Percentiles rank a stretch among this genome's conserved stretches.
phyloP scores from a whole-genome alignment of 1,139 yeast species.

The Ogataea hybrid region DNA sequence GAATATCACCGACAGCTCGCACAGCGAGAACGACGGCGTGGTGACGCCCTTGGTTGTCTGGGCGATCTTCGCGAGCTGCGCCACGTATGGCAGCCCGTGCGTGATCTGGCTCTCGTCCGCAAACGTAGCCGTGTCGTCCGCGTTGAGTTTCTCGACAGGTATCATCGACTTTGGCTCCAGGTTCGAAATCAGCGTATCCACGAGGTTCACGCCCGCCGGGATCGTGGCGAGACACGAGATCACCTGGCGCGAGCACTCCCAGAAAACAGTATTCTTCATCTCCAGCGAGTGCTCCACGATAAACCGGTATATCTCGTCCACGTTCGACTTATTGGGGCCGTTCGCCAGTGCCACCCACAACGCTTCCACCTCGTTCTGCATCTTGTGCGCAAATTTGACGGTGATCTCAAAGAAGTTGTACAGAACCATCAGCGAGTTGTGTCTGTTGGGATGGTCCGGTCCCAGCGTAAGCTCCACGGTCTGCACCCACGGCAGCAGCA shows the following conservation, averaged over 20 bases:
- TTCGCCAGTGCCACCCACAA: slow-evolving; percentile 91
- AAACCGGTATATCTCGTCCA: slow-evolving; percentile 69
- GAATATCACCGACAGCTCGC: slow-evolving; percentile 83
- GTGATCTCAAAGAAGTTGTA: slow-evolving; percentile 84
- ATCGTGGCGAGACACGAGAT: slow-evolving; percentile 70
- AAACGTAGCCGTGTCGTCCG: slow-evolving; percentile 14
- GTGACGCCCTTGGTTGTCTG: slow-evolving; percentile 45
- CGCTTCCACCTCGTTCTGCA: slow-evolving; percentile 88
- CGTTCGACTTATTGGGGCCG: slow-evolving; percentile 63
- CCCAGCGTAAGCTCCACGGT: slow-evolving; percentile 61
- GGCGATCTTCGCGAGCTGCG: slow-evolving; percentile 60
- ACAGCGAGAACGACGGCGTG: slow-evolving; percentile 78
- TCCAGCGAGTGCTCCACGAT: slow-evolving; percentile 67
- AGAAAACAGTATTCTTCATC: slow-evolving; percentile 69
- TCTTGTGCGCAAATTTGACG: slow-evolving; percentile 65
- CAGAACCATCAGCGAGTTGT: slow-evolving; percentile 73
- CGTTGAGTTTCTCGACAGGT: slow-evolving; percentile 43
- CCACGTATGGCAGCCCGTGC: slow-evolving; percentile 65
- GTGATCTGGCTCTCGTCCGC: slow-evolving; percentile 11
- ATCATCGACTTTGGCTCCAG: slow-evolving; percentile 86
- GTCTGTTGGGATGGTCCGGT: slow-evolving; percentile 40
- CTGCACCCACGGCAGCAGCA: slow-evolving; percentile 88
- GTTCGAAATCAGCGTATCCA: slow-evolving; percentile 64
- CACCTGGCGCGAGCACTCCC: slow-evolving; percentile 77
- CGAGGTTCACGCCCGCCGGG: slow-evolving; percentile 52